These are phyloP conservation scores for Cytospora schulzeri DNA, from an alignment of 2,329 filamentous ascomycete species.

Conservation along the genomic window DNA sequence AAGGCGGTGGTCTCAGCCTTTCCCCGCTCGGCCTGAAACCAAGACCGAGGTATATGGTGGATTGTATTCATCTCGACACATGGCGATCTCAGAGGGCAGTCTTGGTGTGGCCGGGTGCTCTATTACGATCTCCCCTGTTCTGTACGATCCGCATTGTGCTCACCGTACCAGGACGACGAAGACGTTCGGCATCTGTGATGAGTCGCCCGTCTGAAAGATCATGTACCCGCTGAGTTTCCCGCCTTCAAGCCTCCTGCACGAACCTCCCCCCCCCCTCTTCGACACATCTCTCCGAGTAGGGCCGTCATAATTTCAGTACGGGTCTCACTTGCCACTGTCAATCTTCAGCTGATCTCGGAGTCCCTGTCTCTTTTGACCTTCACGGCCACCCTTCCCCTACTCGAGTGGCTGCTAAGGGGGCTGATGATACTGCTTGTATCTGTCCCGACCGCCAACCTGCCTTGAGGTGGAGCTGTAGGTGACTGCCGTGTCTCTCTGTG, in stretches of 20 bases:
- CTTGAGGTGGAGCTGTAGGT: constrained; percentile 43
- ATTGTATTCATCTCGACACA: background rate
- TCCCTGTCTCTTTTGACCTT: constrained; percentile 25
- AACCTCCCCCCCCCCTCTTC: background rate
- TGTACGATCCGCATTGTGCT: background rate
- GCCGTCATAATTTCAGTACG: constrained; percentile 5
- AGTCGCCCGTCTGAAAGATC: background rate
- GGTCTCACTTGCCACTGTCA: constrained; percentile 27
- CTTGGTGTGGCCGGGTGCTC: background rate
- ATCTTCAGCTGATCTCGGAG: constrained; percentile 35
- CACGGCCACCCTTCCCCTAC: background rate
- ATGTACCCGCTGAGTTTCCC: background rate
- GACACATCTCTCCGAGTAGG: constrained; percentile 1
- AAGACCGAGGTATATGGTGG: background rate
- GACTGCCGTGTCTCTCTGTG: constrained; percentile 49
- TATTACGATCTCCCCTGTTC: background rate
- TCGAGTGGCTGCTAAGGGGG: constrained; percentile 4
- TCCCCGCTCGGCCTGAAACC: background rate
- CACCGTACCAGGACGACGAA: background rate
- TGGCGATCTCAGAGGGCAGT: background rate
- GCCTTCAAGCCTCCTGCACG: background rate
- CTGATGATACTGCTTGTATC: constrained; percentile 9
- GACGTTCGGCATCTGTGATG: background rate
- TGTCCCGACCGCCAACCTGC: constrained; percentile 24
- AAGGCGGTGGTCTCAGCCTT: background rate